Base-by-base conservation (phyloP, 176 grass and related monocot species). In the Eleusine coracana region DNA sequence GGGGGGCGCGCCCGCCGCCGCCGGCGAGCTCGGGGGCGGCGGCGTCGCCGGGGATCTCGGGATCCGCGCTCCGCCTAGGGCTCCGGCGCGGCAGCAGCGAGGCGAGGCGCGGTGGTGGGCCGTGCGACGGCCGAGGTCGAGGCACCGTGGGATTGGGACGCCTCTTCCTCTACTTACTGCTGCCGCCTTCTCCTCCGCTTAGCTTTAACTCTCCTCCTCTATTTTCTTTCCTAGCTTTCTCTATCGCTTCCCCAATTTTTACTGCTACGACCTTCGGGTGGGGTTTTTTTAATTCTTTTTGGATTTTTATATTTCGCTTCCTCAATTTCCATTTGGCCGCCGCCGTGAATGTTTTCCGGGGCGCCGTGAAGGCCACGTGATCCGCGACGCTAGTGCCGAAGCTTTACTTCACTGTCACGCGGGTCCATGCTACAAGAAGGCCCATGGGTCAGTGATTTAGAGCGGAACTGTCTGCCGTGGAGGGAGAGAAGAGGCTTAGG, bases 101-200 rank as follows among this genome's bases (percentile, higher is more conserved):
- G 75, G 48, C 14, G 54, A 27, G 71, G 80, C 21, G 74, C 4
- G 14, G 70, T 14, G 83, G 73, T 10, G 20, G 20, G 21, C 1
- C 7, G 48, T 70, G 61, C 37, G 84, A 44, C 27, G 68, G 88
- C 73, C 56, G 84, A 66, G 72, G 73, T 70, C 79, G 79, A 90
- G 75, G 80, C 84, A 68, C 84, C 89, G 89, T 56, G 49, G 54
- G 81, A 91, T 83, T 74, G 79, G 71, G 87, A 89, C 74, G 68
- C 67, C 75, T 75, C 80, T 76, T 83, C 83, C 71, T 83, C 80
- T 86, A 13, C 78, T 67, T 81, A 70, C 86, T 83, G 48, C 86
- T 54, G 10, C 64, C 31, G 60, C 74, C 37, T 12, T n/a, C 74
- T 46, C 10, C 83, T 28, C 46, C 68, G 70, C 74, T 85, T 85